These are phyloP conservation scores for Geosmithia flava DNA, from an alignment of 2,329 filamentous ascomycete species.

Conservation along the genomic window DNA sequence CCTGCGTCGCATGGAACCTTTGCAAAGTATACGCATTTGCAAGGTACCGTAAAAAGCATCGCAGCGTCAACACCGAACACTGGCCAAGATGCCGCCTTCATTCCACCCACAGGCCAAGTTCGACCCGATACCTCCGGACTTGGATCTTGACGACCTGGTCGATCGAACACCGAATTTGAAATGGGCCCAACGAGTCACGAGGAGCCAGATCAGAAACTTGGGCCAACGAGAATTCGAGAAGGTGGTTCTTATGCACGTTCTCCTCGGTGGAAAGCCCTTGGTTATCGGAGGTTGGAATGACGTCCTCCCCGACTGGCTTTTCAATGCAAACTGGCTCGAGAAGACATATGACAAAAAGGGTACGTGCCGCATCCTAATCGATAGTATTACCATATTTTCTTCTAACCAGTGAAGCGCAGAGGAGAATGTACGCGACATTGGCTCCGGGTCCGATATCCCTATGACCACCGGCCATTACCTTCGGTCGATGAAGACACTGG, in stretches of 20 bases:
- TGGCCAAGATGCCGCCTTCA: slow-evolving; percentile 54
- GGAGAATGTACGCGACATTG: slow-evolving; percentile 76
- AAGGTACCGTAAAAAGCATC: not conserved
- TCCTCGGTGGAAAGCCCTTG: slow-evolving; percentile 73
- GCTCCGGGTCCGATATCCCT: slow-evolving; percentile 57
- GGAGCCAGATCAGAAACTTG: slow-evolving; percentile 64
- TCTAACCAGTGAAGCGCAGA: slow-evolving; percentile 32
- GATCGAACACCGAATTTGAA: slow-evolving; percentile 74
- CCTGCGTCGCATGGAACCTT: no score
- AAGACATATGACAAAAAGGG: slow-evolving; percentile 68
- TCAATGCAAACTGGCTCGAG: slow-evolving; percentile 71
- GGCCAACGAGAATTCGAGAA: slow-evolving; percentile 75
- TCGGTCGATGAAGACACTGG: slow-evolving; percentile 70
- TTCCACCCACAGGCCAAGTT: slow-evolving; percentile 78
- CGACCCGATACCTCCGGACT: slow-evolving; percentile 76
- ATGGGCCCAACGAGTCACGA: slow-evolving; percentile 71
- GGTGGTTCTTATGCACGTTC: slow-evolving; percentile 71
- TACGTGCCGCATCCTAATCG: slow-evolving; percentile 22
- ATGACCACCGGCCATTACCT: slow-evolving; percentile 88
- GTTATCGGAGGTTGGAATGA: slow-evolving; percentile 84
- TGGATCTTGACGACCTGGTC: slow-evolving; percentile 66
- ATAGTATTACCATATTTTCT: not conserved
- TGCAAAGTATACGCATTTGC: not conserved
- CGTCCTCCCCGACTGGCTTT: slow-evolving; percentile 62
- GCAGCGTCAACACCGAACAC: not conserved